Percentiles rank a stretch among this genome's conserved stretches.
Evolutionary conservation across 805 yeast genomes (phyloP).

Genomic region (Candida coleopterorum): DNA sequence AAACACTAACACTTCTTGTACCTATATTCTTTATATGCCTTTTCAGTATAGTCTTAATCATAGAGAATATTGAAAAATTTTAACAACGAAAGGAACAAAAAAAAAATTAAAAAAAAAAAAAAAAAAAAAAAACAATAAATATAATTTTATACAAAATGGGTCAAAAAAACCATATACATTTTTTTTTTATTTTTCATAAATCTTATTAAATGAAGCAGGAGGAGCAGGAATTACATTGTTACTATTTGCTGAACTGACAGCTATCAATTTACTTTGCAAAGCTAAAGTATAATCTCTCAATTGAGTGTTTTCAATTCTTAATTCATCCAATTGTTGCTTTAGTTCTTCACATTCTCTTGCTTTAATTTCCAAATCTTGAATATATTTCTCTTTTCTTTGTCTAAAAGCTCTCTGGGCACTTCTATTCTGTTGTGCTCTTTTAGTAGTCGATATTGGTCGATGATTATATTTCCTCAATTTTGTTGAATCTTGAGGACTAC

Average conservation of each 20-base stretch:
- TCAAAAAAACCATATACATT: too few relatives aligned
- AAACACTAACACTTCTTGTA: slow-evolving; percentile 12
- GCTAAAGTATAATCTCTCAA: slow-evolving; percentile 69
- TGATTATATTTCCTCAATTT: slow-evolving; percentile 6
- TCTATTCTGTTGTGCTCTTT: slow-evolving; percentile 89
- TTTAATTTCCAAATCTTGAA: slow-evolving; percentile 72
- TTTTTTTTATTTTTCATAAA: not conserved
- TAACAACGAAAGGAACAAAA: slow-evolving; percentile 1
- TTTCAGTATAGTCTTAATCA: not conserved
- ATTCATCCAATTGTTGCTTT: slow-evolving; percentile 59
- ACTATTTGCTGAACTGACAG: not conserved
- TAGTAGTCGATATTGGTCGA: slow-evolving; percentile 54
- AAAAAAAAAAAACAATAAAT: not conserved
- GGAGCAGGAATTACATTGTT: slow-evolving; percentile 5
- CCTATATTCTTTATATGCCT: not conserved
- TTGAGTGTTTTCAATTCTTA: slow-evolving; percentile 65
- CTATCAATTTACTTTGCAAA: slow-evolving; percentile 59
- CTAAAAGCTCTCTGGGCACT: slow-evolving; percentile 91
- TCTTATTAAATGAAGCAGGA: slow-evolving; percentile 4
- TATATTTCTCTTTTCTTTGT: slow-evolving; percentile 73
- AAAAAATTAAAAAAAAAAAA: too few relatives aligned
- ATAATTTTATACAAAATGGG: too few relatives aligned
- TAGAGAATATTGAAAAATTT: slow-evolving; percentile 5
- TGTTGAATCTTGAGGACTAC: not conserved
- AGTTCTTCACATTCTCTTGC: slow-evolving; percentile 60